These are phyloP conservation scores for Eimeria sp. DNA, from an alignment of 169 alveolate genomes.

Conservation along the genomic window DNA sequence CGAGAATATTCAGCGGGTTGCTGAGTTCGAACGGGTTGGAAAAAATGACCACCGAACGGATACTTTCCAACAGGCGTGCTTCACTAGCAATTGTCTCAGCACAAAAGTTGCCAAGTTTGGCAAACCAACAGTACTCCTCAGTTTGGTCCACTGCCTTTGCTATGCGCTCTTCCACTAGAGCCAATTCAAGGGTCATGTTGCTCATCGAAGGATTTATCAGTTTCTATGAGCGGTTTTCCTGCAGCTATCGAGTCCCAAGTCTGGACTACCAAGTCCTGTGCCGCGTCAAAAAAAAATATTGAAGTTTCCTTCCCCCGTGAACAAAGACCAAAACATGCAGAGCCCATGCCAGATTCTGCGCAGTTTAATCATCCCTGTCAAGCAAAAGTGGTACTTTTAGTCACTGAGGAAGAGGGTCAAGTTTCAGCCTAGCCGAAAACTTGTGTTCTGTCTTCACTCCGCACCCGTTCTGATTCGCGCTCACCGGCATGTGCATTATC, in stretches of 20 bases:
- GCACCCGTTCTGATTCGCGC: not conserved
- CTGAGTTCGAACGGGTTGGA: not conserved
- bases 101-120: not conserved
- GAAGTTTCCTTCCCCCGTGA: not conserved
- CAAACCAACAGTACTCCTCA: slow-evolving; percentile 8
- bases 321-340: slow-evolving; percentile 23
- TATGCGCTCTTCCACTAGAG: slow-evolving; percentile 10
- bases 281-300: not conserved
- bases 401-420: not conserved
- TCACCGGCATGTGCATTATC: not conserved
- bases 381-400: not conserved
- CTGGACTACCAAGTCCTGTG: not conserved
- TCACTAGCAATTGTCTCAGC: not conserved
- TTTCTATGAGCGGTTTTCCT: not conserved
- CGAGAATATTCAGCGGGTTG: not conserved
- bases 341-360: not conserved
- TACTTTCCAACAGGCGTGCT: not conserved
- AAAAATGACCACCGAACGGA: not conserved
- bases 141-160: not conserved
- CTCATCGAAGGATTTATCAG: not conserved
- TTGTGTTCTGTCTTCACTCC: not conserved
- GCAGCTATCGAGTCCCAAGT: not conserved
- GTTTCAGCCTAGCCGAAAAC: not conserved
- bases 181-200: not conserved
- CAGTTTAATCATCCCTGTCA: not conserved